Percentiles rank a stretch among this genome's conserved stretches.
Conservation (phyloP, 129 eudicot species). For the Centrapalus pauciflorus region DNA sequence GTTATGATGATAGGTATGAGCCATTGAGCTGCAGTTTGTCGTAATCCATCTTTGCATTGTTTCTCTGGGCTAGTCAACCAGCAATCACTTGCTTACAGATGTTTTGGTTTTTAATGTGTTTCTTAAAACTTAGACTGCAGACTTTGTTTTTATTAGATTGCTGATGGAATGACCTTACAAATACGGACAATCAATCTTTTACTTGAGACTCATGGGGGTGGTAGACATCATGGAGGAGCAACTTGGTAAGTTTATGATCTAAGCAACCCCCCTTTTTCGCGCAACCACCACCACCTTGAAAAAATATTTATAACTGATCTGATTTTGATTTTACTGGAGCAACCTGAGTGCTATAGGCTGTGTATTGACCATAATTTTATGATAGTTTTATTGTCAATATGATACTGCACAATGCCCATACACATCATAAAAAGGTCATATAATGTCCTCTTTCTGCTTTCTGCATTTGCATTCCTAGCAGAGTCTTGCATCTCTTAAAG, state of each 20-base stretch:
- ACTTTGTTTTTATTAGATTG: conserved; percentile 48
- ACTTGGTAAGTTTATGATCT: conserved; percentile 46
- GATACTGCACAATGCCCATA: background rate
- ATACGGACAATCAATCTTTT: conserved; percentile 68
- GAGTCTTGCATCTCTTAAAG: background rate
- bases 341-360: too few species aligned
- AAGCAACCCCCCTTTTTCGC: too few species aligned
- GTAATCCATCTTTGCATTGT: background rate
- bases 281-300: too few species aligned
- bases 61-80: background rate
- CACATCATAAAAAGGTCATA: background rate
- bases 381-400: background rate
- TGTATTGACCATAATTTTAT: background rate
- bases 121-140: background rate
- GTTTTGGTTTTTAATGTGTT: background rate
- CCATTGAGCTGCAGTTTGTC: background rate
- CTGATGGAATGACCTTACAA: conserved; percentile 94
- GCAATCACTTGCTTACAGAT: background rate
- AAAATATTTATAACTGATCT: too few species aligned
- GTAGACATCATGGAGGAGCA: conserved; percentile 57
- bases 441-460: background rate
- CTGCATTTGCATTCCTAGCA: background rate
- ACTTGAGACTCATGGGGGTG: conserved; percentile 89
- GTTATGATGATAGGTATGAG: background rate
- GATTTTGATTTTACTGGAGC: too few species aligned